These are phyloP conservation scores for Vaucheria bursata DNA, from an alignment of 352 stramenopile genomes.

Conservation along the genomic window DNA sequence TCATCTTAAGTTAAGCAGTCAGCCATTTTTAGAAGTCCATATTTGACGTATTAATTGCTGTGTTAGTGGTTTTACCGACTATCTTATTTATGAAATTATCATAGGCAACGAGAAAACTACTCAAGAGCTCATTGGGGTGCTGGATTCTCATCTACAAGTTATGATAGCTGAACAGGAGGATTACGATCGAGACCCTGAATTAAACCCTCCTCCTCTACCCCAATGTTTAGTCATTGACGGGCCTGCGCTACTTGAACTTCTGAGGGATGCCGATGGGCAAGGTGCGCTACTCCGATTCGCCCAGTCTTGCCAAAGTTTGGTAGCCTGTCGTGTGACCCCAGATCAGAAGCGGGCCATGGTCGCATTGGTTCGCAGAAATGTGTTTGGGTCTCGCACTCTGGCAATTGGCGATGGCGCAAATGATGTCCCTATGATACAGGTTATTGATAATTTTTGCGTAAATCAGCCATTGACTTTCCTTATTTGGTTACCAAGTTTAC, in stretches of 20 bases:
- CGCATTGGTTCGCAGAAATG: conserved; percentile 24
- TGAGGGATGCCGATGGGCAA: background rate
- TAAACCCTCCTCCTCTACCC: background rate
- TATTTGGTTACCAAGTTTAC: too few species aligned
- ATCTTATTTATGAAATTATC: too few species aligned
- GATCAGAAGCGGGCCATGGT: conserved; percentile 37
- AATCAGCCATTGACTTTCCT: too few species aligned
- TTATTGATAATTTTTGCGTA: too few species aligned
- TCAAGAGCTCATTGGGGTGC: background rate
- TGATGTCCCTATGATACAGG: conserved; percentile 87
- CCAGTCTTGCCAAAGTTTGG: conserved; percentile 21
- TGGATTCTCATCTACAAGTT: background rate
- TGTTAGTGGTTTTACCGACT: too few species aligned
- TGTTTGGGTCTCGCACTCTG: conserved; percentile 23
- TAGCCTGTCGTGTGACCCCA: conserved; percentile 32
- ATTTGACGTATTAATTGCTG: too few species aligned
- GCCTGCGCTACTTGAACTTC: conserved; percentile 11
- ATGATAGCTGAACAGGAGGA: background rate
- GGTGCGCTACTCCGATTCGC: conserved; percentile 11
- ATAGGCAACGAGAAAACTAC: background rate
- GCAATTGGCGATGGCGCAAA: conserved; percentile 73
- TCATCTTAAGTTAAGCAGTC: too few species aligned
- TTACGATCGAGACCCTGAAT: background rate
- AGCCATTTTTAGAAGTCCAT: too few species aligned
- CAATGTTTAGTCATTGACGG: conserved; percentile 32